Evolutionary conservation across 2,329 filamentous ascomycete genomes (phyloP).

Genomic region (Malbranchea zuffiana): DNA sequence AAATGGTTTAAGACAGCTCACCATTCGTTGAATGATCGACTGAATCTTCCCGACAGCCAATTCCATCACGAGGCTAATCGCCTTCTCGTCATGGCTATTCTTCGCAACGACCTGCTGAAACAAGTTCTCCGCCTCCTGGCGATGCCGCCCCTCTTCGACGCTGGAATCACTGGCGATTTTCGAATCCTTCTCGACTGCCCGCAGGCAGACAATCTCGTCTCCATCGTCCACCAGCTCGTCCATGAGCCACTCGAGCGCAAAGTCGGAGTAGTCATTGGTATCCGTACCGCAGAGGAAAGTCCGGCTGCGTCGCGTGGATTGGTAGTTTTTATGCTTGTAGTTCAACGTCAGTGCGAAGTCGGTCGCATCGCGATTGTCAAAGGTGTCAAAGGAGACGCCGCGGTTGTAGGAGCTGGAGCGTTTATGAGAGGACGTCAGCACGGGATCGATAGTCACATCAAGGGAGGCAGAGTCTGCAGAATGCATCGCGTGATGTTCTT

Average conservation of each 20-base stretch:
- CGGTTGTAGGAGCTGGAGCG: constrained; percentile 49
- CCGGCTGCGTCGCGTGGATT: constrained; percentile 65
- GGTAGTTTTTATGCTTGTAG: constrained; percentile 76
- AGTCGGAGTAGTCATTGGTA: constrained; percentile 83
- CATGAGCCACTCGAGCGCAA: constrained; percentile 83
- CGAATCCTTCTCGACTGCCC: constrained; percentile 74
- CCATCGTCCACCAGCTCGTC: constrained; percentile 88
- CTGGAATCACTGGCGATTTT: constrained; percentile 52
- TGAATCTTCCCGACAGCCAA: constrained; percentile 83
- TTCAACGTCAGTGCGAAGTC: constrained; percentile 73
- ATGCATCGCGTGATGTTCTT: constrained; percentile 9
- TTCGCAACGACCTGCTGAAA: constrained; percentile 67
- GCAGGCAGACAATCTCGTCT: constrained; percentile 82
- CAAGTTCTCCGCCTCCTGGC: constrained; percentile 61
- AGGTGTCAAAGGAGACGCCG: constrained; percentile 65
- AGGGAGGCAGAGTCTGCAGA: constrained; percentile 2
- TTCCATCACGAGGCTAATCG: constrained; percentile 75
- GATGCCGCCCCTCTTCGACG: constrained; percentile 59
- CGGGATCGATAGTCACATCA: constrained; percentile 4
- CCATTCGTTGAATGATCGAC: constrained; percentile 80
- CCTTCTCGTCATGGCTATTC: constrained; percentile 65
- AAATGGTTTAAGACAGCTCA: constrained; percentile 34
- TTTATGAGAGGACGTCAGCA: constrained; percentile 12
- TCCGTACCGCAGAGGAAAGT: constrained; percentile 88
- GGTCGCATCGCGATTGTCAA: constrained; percentile 54